Conservation (phyloP, 768 basidiomycete genomes). For the Boletus rufocinnamomeus region DNA sequence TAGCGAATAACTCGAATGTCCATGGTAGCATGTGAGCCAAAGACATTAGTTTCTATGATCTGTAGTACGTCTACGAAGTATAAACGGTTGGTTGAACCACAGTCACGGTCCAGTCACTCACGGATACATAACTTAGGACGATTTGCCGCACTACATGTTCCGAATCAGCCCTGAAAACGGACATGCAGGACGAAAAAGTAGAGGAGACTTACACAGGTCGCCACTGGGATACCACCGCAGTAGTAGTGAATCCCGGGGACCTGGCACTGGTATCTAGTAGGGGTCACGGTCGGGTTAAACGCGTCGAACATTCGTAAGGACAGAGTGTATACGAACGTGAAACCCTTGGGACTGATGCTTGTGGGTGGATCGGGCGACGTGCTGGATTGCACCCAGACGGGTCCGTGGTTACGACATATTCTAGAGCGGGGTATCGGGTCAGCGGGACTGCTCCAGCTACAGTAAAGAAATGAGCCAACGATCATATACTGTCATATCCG, state of each 20-base stretch:
- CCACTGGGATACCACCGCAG: background rate
- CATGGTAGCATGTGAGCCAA: background rate
- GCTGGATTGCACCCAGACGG: background rate
- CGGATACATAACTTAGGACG: no score
- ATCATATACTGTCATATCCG: background rate
- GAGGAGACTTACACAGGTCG: background rate
- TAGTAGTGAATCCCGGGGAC: background rate
- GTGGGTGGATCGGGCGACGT: background rate
- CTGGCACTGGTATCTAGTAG: background rate
- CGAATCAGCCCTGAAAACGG: background rate
- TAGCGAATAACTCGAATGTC: no score
- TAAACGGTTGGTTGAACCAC: no score
- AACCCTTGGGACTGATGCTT: background rate
- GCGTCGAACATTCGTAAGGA: background rate
- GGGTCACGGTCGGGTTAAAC: background rate
- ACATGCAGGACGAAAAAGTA: background rate
- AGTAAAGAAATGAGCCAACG: background rate
- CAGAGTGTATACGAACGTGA: background rate
- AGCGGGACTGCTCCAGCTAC: background rate
- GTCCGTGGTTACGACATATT: background rate
- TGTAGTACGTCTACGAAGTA: no score
- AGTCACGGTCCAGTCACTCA: no score
- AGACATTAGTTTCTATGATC: background rate
- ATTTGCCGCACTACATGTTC: background rate
- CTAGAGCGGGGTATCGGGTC: background rate